Percentiles rank a stretch among this genome's conserved stretches.
Conservation (phyloP, 129 eudicot species). For the Rutidosis leptorrhynchoides region DNA sequence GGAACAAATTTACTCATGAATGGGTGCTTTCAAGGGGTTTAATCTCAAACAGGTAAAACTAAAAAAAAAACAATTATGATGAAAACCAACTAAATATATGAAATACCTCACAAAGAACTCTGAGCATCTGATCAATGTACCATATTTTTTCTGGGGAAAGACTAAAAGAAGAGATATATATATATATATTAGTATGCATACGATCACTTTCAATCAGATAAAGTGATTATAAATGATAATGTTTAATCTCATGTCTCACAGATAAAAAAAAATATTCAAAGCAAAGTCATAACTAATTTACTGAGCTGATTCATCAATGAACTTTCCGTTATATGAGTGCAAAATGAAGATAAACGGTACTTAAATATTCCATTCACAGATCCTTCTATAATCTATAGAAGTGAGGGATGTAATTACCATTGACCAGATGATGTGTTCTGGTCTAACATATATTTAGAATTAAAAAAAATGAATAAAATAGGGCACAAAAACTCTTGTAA, state of each 20-base stretch:
- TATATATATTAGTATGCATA: conserved; percentile 4
- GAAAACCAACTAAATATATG: conserved; percentile 17
- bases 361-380: neutral
- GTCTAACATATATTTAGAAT: neutral
- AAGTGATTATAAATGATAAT: neutral
- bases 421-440: neutral
- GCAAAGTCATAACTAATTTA: neutral
- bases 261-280: neutral
- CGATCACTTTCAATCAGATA: neutral
- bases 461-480: neutral
- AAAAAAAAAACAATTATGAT: neutral
- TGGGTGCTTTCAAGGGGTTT: neutral
- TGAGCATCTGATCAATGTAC: conserved; percentile 98
- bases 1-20: conserved; percentile 8
- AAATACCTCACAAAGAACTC: conserved; percentile 92
- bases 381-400: neutral
- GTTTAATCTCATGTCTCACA: neutral
- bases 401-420: neutral
- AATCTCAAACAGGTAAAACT: neutral
- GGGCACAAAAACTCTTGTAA: conserved; percentile 4
- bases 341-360: neutral
- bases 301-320: neutral
- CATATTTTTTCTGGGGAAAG: conserved; percentile 90
- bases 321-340: neutral
- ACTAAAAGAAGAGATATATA: conserved; percentile 42